Base-by-base conservation (phyloP, 2,329 filamentous ascomycete genomes). In the Apiospora saccharicola region DNA sequence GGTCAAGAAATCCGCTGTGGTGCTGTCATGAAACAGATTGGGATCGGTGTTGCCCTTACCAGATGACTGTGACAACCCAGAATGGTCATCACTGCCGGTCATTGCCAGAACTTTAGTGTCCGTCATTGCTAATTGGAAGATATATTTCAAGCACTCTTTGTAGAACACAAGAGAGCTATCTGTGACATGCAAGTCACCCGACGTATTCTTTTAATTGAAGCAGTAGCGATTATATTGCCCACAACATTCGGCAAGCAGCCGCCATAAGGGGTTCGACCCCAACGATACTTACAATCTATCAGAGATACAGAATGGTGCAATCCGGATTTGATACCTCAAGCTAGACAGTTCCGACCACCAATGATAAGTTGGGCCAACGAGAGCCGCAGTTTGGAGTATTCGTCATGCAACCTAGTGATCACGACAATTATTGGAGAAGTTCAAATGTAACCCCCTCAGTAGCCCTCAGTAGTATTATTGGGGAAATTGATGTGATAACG, bases 401-500 rank as follows among this genome's bases (percentile, higher is more conserved):
- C 10, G 37, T 26, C 10, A 68, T 61, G 53, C 19, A 37, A 61
- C 53, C 53, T 30, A 30, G 53, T 19, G 30, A 61, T 37, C 53
- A 61, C 30, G 53, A 61, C 30, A 61, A 30, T 1, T 4, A 19
- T 61, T 61, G 53, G 30, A 37, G 30, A 61, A 61, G 53, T 30
- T 22, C 10, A 30, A 22, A 37, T 30, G 53, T 16, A 61, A 61
- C 30, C 53, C 53, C 5, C 16, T 34, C 53, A 8, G 30, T 30
- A 61, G 30, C 53, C 5, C 16, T 34, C 53, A 8, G 30, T 30
- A 61, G 30, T 5, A 10, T 5, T 8, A 4, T 61, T n/a, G 24
- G 51, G 13, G 19, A 47, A 69, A 44, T 10, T 19, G 26, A 41
- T 8, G n/a, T 22, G 49, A 70, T n/a, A 73, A 46, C 68, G 78